Evolutionary conservation across 306 rosid genomes (phyloP).

Genomic region (Malus orientalis): DNA sequence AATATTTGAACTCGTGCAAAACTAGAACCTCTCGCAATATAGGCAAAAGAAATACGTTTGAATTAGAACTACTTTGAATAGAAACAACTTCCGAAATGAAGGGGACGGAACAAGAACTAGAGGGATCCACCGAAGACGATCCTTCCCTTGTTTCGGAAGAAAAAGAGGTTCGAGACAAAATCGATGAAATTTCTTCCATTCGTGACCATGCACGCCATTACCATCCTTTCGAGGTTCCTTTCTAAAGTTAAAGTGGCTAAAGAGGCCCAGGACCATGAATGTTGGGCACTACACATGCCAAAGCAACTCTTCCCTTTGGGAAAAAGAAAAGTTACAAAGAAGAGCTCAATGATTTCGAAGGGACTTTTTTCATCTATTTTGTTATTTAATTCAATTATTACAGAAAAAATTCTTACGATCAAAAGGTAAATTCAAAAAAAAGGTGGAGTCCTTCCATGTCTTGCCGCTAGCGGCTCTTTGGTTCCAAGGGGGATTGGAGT

Average conservation of each 20-base stretch:
- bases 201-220: background rate
- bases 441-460: constrained; percentile 33
- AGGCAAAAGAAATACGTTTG: too few relatives aligned
- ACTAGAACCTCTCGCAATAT: too few relatives aligned
- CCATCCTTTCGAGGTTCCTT: background rate
- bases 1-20: too few relatives aligned
- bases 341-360: background rate
- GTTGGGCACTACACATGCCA: constrained; percentile 15
- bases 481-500: constrained; percentile 43
- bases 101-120: background rate
- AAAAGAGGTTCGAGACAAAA: background rate
- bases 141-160: background rate
- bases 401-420: constrained; percentile 13
- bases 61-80: background rate
- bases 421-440: constrained; percentile 13
- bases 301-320: constrained; percentile 10
- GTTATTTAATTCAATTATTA: constrained; percentile 3
- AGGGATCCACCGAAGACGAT: too few relatives aligned
- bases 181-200: background rate
- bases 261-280: constrained; percentile 12
- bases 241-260: constrained; percentile 23
- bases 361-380: constrained; percentile 7
- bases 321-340: background rate
- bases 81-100: too few relatives aligned
- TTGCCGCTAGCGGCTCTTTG: constrained; percentile 50